Base-by-base conservation (phyloP, 1,139 yeast species). In the Taiozyma sp. region DNA sequence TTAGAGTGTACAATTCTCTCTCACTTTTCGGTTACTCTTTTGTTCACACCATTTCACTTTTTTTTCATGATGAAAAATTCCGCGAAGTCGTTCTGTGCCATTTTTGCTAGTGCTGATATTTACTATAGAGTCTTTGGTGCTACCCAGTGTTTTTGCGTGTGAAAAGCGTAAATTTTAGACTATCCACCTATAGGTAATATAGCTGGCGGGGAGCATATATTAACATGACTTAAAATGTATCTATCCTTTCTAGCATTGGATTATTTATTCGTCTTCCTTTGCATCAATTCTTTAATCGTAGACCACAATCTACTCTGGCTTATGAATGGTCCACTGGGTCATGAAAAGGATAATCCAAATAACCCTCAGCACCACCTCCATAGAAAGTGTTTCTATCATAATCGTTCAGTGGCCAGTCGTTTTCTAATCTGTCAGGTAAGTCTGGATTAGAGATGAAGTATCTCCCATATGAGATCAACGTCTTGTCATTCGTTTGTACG, bases 361-460 rank as follows among this genome's bases (percentile, higher is more conserved):
- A 68, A 42, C 71, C 50, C 24, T 43, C 22, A 11, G 35, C 32
- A 13, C 39, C 46, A 16, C 21, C 21, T 4, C 42, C 68, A 56
- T 74, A 74, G 56, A 74, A 74, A 13, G 68, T 62, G 14, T 56
- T 45, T 57, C 76, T 67, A 53, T 73, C 65, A 54, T 74, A 74
- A 24, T 61, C 56, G 47, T 69, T 72, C 57, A 79, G 68, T 32
- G 71, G 68, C 46, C 59, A 54, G 10, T 79, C 80, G 45, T 76
- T 66, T 48, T 68, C 69, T 45, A 79, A 63, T 62, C 80, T 71
- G n/a, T 68, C 55, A n/a, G 71, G 72, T 45, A 80, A 66, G 63
- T 80, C 84, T 5, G 84, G 84, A 65, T 79, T 79, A 6, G 81
- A 68, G 42, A 72, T 72, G 56, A 68, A 79, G 54, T 65, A 72